Percentiles rank a stretch among this genome's conserved stretches.
These are phyloP conservation scores for Aspergillus fructus DNA, from an alignment of 2,329 filamentous ascomycete species.

Conservation along the genomic window DNA sequence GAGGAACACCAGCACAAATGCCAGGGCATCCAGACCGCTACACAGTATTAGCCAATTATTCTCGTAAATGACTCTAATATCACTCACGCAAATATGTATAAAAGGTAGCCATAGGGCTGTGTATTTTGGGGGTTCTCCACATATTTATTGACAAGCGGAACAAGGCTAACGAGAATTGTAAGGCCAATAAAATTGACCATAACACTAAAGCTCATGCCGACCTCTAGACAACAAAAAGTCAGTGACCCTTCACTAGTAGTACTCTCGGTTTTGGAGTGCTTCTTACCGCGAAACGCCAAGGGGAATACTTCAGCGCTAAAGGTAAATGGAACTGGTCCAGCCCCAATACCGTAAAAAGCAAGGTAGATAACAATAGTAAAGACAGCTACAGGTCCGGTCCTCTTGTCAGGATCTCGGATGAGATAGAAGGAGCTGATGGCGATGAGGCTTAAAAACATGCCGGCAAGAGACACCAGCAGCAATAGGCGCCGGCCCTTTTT, in stretches of 20 bases:
- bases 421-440: constrained; percentile 25
- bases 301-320: constrained; percentile 25
- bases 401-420: constrained; percentile 11
- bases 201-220: neutral
- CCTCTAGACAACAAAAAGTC: constrained; percentile 9
- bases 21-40: neutral
- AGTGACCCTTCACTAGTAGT: no score
- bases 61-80: no score
- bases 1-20: neutral
- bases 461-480: constrained; percentile 27
- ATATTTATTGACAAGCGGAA: constrained; percentile 9
- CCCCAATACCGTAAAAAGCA: constrained; percentile 49
- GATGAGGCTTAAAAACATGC: constrained; percentile 27
- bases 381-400: constrained; percentile 21
- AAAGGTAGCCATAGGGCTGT: no score
- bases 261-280: neutral
- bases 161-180: constrained; percentile 19
- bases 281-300: constrained; percentile 21
- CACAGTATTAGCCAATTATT: no score
- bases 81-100: no score
- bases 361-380: constrained; percentile 35
- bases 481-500: constrained; percentile 25
- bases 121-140: neutral
- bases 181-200: constrained; percentile 12
- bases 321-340: constrained; percentile 25